Percentiles rank a stretch among this genome's conserved stretches.
These are phyloP conservation scores for Sporobolomyces pararoseus DNA, from an alignment of 768 basidiomycete genomes.

Conservation along the genomic window DNA sequence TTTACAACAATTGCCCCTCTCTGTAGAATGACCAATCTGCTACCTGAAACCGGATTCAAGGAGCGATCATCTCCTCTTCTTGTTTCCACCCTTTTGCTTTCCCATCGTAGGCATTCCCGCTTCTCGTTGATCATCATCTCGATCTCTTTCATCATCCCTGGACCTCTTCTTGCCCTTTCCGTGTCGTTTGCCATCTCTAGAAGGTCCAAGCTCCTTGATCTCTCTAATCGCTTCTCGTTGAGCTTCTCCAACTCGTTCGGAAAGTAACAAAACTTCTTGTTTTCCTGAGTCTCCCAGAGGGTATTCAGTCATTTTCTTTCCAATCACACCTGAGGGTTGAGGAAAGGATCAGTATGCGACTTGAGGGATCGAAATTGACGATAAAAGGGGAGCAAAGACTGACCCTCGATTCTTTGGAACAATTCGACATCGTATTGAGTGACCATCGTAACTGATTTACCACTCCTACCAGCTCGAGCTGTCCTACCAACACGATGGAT, in stretches of 20 bases:
- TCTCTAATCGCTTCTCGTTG: conserved; percentile 66
- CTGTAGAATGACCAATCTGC: background rate
- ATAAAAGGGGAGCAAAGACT: too few species aligned
- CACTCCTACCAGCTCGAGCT: conserved; percentile 92
- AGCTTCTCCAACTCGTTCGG: conserved; percentile 86
- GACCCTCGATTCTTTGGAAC: conserved; percentile 80
- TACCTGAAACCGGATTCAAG: too few species aligned
- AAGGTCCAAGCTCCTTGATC: conserved; percentile 68
- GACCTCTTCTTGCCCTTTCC: conserved; percentile 51
- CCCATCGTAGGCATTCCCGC: conserved; percentile 62
- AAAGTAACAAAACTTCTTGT: conserved; percentile 79
- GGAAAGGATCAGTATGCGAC: background rate
- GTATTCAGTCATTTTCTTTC: conserved; percentile 82
- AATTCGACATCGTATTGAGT: conserved; percentile 98
- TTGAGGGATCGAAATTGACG: too few species aligned
- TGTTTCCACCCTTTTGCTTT: conserved; percentile 15
- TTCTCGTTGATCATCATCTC: conserved; percentile 88
- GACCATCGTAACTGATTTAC: conserved; percentile 94
- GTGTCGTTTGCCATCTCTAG: conserved; percentile 56
- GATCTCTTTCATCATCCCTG: conserved; percentile 70
- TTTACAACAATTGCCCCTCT: conserved; percentile 3
- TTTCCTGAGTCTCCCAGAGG: conserved; percentile 66
- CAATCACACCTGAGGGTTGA: conserved; percentile 69
- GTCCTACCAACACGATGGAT: conserved; percentile 97
- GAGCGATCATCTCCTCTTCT: conserved; percentile 15